Evolutionary conservation across 1,284 basidiomycete genomes (phyloP).

Genomic region (Golubevia sp.): DNA sequence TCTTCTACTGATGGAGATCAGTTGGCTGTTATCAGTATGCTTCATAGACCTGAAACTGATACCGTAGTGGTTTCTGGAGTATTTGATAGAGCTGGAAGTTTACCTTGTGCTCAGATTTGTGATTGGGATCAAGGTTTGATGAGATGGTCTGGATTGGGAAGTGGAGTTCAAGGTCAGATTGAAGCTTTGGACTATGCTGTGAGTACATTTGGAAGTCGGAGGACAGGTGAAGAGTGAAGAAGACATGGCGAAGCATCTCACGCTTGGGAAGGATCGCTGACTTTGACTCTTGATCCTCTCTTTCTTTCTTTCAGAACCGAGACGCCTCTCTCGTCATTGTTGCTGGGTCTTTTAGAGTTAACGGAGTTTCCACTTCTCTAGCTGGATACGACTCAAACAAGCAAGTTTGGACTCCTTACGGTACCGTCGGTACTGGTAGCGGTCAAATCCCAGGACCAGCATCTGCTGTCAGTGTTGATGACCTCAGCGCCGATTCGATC

Average conservation of each 20-base stretch:
- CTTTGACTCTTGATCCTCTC: not conserved
- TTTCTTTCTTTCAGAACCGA: not conserved
- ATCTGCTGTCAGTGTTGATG: slow-evolving; percentile 83
- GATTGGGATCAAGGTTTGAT: slow-evolving; percentile 35
- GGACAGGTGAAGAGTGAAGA: not conserved
- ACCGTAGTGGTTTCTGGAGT: slow-evolving; percentile 34
- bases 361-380: slow-evolving; percentile 71
- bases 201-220: not conserved
- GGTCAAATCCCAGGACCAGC: slow-evolving; percentile 81
- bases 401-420: slow-evolving; percentile 68
- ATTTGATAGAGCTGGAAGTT: slow-evolving; percentile 41
- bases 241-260: slow-evolving; percentile 4
- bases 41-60: slow-evolving; percentile 41
- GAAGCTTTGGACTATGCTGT: slow-evolving; percentile 43
- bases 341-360: slow-evolving; percentile 74
- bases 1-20: not conserved
- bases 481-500: slow-evolving; percentile 78
- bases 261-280: slow-evolving; percentile 70
- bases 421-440: slow-evolving; percentile 69
- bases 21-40: slow-evolving; percentile 20
- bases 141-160: slow-evolving; percentile 35
- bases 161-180: slow-evolving; percentile 39
- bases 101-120: slow-evolving; percentile 43
- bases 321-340: slow-evolving; percentile 44
- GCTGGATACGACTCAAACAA: slow-evolving; percentile 74